These are phyloP conservation scores for Paramecium pentaurelia DNA, from an alignment of 73 alveolate genomes.

Conservation along the genomic window DNA sequence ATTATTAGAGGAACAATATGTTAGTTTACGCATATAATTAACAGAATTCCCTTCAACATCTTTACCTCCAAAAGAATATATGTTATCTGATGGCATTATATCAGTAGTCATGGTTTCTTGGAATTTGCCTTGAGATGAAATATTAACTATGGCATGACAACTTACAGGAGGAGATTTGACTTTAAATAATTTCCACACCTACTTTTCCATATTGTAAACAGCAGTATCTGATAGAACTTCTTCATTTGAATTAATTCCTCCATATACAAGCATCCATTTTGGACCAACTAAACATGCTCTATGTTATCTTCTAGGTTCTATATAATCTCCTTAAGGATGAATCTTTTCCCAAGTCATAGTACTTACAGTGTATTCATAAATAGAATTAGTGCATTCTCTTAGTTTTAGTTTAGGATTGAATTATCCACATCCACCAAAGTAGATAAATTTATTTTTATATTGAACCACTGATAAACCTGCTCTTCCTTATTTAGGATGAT, in stretches of 20 bases:
- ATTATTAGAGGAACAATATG: background rate
- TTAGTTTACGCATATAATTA: background rate
- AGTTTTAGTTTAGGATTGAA: slow-evolving; percentile 12
- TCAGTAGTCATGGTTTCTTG: background rate
- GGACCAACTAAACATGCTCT: slow-evolving; percentile 6
- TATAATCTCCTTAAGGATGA: slow-evolving; percentile 8
- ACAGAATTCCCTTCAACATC: slow-evolving; percentile 18
- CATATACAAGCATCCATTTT: slow-evolving; percentile 25
- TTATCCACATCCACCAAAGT: slow-evolving; percentile 18
- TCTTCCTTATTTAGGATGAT: slow-evolving; percentile 20
- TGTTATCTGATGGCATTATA: background rate
- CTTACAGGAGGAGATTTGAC: background rate
- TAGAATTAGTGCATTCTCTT: background rate
- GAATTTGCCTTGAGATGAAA: background rate
- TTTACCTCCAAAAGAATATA: slow-evolving; percentile 8
- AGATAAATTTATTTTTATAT: background rate
- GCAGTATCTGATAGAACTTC: slow-evolving; percentile 30
- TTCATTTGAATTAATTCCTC: slow-evolving; percentile 14
- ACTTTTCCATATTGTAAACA: slow-evolving; percentile 5
- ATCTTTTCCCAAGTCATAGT: background rate
- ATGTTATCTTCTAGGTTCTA: slow-evolving; percentile 24
- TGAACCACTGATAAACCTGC: slow-evolving; percentile 11
- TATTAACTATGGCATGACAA: slow-evolving; percentile 21
- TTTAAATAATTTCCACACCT: background rate
- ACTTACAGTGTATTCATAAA: background rate